phyloP scores from a whole-genome alignment of 1,284 basidiomycete species.

The Stygiomarasmius scandens region DNA sequence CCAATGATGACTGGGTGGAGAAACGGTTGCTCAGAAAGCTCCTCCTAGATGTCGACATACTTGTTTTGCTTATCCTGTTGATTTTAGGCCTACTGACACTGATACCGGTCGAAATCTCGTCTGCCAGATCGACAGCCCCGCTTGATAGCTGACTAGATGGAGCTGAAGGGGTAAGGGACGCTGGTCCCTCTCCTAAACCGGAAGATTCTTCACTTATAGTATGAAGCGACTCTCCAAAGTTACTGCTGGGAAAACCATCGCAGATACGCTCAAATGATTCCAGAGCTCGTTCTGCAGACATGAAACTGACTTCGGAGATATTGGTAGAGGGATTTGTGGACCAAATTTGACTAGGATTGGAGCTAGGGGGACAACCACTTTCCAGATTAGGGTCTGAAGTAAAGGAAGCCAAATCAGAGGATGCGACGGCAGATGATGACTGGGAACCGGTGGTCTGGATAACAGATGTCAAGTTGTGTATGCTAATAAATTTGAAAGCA shows the following conservation, averaged over 20 bases:
- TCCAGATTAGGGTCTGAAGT: background rate
- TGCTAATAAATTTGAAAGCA: background rate
- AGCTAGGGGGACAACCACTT: background rate
- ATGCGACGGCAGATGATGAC: background rate
- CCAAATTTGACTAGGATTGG: background rate
- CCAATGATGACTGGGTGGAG: background rate
- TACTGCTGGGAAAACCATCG: slow-evolving; percentile 15
- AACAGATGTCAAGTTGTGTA: background rate
- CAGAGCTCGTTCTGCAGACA: slow-evolving; percentile 14
- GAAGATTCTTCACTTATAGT: slow-evolving; percentile 12
- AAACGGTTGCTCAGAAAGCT: background rate
- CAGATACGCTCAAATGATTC: slow-evolving; percentile 18
- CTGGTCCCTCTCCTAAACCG: background rate
- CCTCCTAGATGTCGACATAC: background rate
- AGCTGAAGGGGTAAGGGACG: background rate
- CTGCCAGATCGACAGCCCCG: background rate
- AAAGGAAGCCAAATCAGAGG: slow-evolving; percentile 1
- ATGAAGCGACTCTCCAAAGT: slow-evolving; percentile 8
- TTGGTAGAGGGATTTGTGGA: background rate
- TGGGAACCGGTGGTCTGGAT: background rate
- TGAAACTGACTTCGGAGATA: slow-evolving; percentile 2
- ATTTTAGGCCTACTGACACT: background rate
- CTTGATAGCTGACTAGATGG: slow-evolving; percentile 1
- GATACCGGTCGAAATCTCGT: background rate
- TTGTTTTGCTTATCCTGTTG: background rate